Evolutionary conservation across 1,284 basidiomycete species (phyloP).

Genomic region (Laetiporus sulphureus): DNA sequence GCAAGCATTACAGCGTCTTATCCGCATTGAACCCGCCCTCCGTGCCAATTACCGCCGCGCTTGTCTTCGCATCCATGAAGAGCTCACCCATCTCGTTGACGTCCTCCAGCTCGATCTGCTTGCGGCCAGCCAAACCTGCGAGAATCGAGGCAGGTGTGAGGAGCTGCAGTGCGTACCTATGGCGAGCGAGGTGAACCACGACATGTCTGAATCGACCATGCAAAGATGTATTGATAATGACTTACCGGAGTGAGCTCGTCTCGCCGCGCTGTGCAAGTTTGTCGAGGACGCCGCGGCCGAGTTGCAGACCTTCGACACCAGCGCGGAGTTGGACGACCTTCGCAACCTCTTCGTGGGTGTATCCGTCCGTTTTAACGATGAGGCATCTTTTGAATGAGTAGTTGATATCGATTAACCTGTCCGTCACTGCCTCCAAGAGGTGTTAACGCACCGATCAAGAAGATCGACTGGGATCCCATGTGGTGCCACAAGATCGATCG

Average conservation of each 20-base stretch:
- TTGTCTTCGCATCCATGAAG: constrained; percentile 91
- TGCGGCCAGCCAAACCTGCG: constrained; percentile 68
- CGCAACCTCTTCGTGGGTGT: constrained; percentile 81
- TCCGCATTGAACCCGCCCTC: constrained; percentile 4
- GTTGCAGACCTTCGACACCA: constrained; percentile 79
- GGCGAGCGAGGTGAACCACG: not conserved
- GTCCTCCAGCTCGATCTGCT: constrained; percentile 81
- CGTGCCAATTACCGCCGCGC: constrained; percentile 46
- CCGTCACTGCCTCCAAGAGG: constrained; percentile 7
- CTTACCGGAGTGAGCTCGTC: constrained; percentile 76
- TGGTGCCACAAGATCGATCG: constrained; percentile 85
- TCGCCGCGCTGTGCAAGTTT: constrained; percentile 83
- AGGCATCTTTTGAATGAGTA: constrained; percentile 63
- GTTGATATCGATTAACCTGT: constrained; percentile 3
- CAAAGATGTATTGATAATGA: constrained; percentile 7
- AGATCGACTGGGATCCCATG: constrained; percentile 95
- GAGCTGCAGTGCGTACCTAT: constrained; percentile 87
- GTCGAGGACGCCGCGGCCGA: constrained; percentile 76
- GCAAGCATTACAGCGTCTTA: constrained; percentile 2
- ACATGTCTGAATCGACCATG: not conserved
- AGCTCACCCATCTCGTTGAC: constrained; percentile 89
- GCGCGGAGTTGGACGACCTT: constrained; percentile 85
- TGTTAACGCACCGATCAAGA: constrained; percentile 66
- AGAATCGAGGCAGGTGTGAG: constrained; percentile 92
- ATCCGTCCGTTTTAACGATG: constrained; percentile 91